These are phyloP conservation scores for Podila horticola DNA, from an alignment of 192 early-diverging fungal species.

Conservation along the genomic window DNA sequence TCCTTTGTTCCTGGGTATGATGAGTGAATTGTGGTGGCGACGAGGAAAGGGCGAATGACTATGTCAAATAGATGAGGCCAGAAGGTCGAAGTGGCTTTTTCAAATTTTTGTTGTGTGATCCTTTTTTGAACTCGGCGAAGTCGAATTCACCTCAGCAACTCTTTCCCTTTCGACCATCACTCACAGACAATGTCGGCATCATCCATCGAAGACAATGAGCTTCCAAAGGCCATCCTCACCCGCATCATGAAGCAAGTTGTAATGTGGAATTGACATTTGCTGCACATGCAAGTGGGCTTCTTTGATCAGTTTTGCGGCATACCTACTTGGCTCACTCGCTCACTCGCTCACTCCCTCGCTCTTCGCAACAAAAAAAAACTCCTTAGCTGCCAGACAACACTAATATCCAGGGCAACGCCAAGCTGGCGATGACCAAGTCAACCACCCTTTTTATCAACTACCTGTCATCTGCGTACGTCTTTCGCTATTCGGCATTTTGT, in stretches of 20 bases:
- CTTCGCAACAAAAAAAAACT: neutral
- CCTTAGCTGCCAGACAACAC: slow-evolving; percentile 59
- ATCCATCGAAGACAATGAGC: slow-evolving; percentile 61
- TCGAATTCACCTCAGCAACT: neutral
- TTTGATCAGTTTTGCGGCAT: no score
- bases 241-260: slow-evolving; percentile 60
- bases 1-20: no score
- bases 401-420: slow-evolving; percentile 60
- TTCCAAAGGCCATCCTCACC: slow-evolving; percentile 59
- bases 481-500: neutral
- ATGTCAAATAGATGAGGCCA: neutral
- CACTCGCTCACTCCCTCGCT: neutral
- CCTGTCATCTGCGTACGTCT: slow-evolving; percentile 55
- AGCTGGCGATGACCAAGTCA: slow-evolving; percentile 60
- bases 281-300: no score
- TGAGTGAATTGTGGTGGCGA: neutral
- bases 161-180: no score
- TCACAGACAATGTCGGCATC: slow-evolving; percentile 25
- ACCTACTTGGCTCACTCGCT: neutral
- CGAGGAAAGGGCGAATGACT: neutral
- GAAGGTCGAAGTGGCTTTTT: neutral
- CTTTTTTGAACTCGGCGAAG: neutral
- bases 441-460: slow-evolving; percentile 65
- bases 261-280: slow-evolving; percentile 3
- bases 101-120: neutral